Base-by-base conservation (phyloP, 345 rosid genomes). In the Turritis glabra region DNA sequence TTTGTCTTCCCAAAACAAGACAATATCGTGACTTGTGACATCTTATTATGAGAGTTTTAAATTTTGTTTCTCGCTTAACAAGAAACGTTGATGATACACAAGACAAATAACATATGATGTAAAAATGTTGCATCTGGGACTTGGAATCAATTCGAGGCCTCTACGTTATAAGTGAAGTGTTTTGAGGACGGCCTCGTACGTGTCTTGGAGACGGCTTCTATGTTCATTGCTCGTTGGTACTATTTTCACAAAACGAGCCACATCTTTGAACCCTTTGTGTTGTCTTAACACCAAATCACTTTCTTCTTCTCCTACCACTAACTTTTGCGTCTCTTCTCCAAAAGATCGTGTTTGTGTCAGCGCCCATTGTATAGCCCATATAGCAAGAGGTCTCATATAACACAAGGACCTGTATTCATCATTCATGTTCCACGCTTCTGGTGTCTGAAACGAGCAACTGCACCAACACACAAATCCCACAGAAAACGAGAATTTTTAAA, bases 341-440 rank as follows among this genome's bases (percentile, higher is more conserved):
- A 58, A 71, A n/a, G 33, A 71, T 58, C 77, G 54, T 3, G 84
- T 85, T 73, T 69, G 83, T 40, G 84, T 73, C 67, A 84, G 43
- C 22, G 89, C 89, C 87, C 88, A 83, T 50, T 88, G 92, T 84
- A 85, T 88, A n/a, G 74, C 85, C 89, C 90, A 88, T 78, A 88
- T 83, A 10, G 90, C 87, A 85, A 73, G 40, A 2, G 92, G 92
- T 26, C 92, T 40, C 92, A 86, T 88, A 69, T 88, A 86, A 76
- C 92, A 82, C 0, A 86, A 51, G 7, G 85, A 83, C 22, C 92
- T 77, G 21, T 33, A 88, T 21, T 80, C 52, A 3, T 83, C 90
- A 17, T 83, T 40, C 0, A 68, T 80, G 71, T 86, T 83, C 92
- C 90, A 84, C 7, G 73, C 79, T 80, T 88, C 92, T 9, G 90